Evolutionary conservation across 805 yeast species (phyloP).

Genomic region (Schizosaccharomyces cryophilus): DNA sequence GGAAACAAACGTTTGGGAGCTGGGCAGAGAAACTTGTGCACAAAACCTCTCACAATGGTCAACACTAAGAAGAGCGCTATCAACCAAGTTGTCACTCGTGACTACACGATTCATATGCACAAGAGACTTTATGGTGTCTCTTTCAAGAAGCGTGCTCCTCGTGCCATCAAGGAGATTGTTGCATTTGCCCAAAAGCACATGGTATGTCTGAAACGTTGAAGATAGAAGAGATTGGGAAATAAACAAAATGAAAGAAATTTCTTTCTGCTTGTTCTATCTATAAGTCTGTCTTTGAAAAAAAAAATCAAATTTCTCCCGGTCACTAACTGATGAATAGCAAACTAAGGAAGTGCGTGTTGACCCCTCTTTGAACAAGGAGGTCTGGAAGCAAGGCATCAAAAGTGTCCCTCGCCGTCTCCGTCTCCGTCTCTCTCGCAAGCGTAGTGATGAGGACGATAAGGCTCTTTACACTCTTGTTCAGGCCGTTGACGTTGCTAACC

Average conservation of each 20-base stretch:
- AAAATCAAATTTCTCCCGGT: background rate
- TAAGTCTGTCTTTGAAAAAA: background rate
- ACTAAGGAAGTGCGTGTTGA: constrained; percentile 96
- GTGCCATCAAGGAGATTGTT: constrained; percentile 97
- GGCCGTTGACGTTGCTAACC: constrained; percentile 80
- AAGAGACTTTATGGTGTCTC: constrained; percentile 60
- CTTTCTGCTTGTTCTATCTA: too few species aligned
- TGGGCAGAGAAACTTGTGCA: background rate
- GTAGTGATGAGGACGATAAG: constrained; percentile 98
- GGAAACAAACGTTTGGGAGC: background rate
- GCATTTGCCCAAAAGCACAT: constrained; percentile 95
- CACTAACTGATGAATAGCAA: constrained; percentile 21
- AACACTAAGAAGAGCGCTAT: constrained; percentile 33
- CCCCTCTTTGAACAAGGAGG: constrained; percentile 92
- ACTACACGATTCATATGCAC: constrained; percentile 77
- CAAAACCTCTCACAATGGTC: constrained; percentile 15
- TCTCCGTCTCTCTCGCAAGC: constrained; percentile 95
- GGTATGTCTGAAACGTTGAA: constrained; percentile 13
- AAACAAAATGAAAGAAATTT: too few species aligned
- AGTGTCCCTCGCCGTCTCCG: constrained; percentile 97
- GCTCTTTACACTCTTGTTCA: constrained; percentile 94
- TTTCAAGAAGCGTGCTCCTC: constrained; percentile 99
- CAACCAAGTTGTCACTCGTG: constrained; percentile 99
- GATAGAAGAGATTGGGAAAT: too few species aligned
- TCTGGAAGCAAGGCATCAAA: constrained; percentile 99